Conservation (phyloP, 2,329 filamentous ascomycete genomes). For the Myriangium duriaei region DNA sequence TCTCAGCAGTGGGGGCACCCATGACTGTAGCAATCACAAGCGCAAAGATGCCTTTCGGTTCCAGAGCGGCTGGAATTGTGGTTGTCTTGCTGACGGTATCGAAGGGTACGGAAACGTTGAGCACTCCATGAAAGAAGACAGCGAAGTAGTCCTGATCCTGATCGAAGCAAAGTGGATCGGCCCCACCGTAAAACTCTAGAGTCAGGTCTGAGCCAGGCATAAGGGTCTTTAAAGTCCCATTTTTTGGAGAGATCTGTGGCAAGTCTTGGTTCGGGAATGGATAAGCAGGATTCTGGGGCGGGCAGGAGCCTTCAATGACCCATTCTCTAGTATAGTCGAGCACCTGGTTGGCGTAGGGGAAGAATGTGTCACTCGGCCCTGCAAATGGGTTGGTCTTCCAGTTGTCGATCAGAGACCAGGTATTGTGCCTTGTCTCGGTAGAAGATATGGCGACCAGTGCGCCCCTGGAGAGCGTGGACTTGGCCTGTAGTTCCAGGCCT, state of each 20-base stretch:
- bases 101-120: conserved; percentile 26
- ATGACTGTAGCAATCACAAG: conserved; percentile 25
- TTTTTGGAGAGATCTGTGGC: conserved; percentile 22
- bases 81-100: conserved; percentile 23
- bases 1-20: conserved; percentile 26
- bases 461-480: conserved; percentile 22
- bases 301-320: conserved; percentile 24
- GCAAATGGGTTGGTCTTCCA: conserved; percentile 29
- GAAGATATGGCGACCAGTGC: conserved; percentile 29
- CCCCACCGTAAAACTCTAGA: too few species aligned
- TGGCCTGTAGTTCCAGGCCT: conserved; percentile 25
- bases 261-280: conserved; percentile 26
- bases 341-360: conserved; percentile 32
- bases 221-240: conserved; percentile 23
- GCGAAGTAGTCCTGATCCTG: conserved; percentile 25
- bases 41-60: conserved; percentile 27
- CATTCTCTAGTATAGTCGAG: conserved; percentile 26
- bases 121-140: conserved; percentile 30
- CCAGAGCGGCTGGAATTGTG: conserved; percentile 25
- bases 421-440: conserved; percentile 29
- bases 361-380: conserved; percentile 31
- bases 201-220: neutral
- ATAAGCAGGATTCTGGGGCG: conserved; percentile 26
- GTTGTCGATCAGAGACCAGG: conserved; percentile 31
- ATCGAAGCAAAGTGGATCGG: too few species aligned